Evolutionary conservation across 2,329 filamentous ascomycete genomes (phyloP).

Genomic region (Colletotrichum sp.): DNA sequence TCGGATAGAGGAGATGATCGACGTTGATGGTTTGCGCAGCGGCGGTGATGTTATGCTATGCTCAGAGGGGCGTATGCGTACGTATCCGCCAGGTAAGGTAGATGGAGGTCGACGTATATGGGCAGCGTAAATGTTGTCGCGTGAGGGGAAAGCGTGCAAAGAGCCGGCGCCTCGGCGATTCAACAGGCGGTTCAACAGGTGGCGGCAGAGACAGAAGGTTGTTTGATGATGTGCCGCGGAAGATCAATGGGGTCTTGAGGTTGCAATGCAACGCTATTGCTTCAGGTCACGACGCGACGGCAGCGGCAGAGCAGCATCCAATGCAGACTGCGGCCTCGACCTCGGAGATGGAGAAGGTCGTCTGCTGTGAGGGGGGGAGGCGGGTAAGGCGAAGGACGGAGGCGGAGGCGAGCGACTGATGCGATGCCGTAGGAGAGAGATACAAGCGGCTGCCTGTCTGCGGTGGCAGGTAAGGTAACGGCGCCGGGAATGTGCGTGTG

Average conservation of each 20-base stretch:
- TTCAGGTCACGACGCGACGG: background rate
- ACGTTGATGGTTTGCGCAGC: background rate
- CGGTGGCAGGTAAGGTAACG: background rate
- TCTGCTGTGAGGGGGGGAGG: background rate
- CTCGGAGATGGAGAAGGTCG: conserved; percentile 23
- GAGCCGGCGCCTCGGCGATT: conserved; percentile 16
- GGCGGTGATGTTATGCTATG: background rate
- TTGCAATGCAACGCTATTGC: background rate
- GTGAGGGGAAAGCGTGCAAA: conserved; percentile 5
- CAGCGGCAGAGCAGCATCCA: background rate
- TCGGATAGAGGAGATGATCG: conserved; percentile 2
- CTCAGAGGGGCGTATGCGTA: background rate
- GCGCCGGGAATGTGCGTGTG: conserved; percentile 24
- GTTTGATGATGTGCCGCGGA: conserved; percentile 16
- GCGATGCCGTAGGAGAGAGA: background rate
- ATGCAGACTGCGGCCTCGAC: background rate
- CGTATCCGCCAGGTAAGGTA: background rate
- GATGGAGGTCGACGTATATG: background rate
- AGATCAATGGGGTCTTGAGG: background rate
- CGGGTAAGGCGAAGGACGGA: background rate
- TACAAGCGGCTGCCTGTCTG: background rate
- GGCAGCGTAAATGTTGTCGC: background rate
- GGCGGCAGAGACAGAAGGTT: conserved; percentile 1
- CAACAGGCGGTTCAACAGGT: background rate
- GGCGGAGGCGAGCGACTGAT: background rate